Evolutionary conservation across 2,329 filamentous ascomycete genomes (phyloP).

Genomic region (Teratosphaeria nubilosa): DNA sequence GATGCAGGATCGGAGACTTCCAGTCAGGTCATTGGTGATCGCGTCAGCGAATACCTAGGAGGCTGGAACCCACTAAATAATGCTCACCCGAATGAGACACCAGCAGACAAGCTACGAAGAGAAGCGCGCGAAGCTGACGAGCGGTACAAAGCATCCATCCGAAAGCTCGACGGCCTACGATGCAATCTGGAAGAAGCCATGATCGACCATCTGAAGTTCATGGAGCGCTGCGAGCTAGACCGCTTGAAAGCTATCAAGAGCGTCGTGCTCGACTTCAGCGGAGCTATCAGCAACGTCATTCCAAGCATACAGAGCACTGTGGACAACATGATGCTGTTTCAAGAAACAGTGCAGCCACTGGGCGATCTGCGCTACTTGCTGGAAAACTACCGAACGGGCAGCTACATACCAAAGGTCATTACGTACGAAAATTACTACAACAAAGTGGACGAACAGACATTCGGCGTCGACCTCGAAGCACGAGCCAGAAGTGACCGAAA

Average conservation of each 20-base stretch:
- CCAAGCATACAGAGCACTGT: slow-evolving; percentile 90
- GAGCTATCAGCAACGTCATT: slow-evolving; percentile 94
- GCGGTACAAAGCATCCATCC: slow-evolving; percentile 78
- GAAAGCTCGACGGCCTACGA: slow-evolving; percentile 77
- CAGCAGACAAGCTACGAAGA: slow-evolving; percentile 71
- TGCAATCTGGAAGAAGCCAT: slow-evolving; percentile 96
- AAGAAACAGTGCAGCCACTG: slow-evolving; percentile 92
- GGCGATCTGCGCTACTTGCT: slow-evolving; percentile 87
- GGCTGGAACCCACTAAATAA: slow-evolving; percentile 92
- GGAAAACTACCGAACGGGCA: slow-evolving; percentile 93
- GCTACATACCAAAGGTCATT: slow-evolving; percentile 79
- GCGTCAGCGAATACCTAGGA: slow-evolving; percentile 66
- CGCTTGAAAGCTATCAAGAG: slow-evolving; percentile 96
- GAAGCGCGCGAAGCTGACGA: slow-evolving; percentile 88
- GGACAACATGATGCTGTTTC: slow-evolving; percentile 98
- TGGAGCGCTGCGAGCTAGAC: slow-evolving; percentile 94
- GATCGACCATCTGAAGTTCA: slow-evolving; percentile 82
- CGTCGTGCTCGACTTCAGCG: slow-evolving; percentile 93
- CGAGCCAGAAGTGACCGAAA: slow-evolving; percentile 89
- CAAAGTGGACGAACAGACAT: slow-evolving; percentile 92
- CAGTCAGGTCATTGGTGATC: slow-evolving; percentile 69
- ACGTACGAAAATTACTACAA: slow-evolving; percentile 99
- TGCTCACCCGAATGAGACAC: slow-evolving; percentile 85
- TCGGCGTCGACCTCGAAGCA: slow-evolving; percentile 95
- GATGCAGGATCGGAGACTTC: slow-evolving; percentile 37